Percentiles rank a stretch among this genome's conserved stretches.
Evolutionary conservation across 257 asterid genomes (phyloP).

Genomic region (Nicotiana noctiflora): DNA sequence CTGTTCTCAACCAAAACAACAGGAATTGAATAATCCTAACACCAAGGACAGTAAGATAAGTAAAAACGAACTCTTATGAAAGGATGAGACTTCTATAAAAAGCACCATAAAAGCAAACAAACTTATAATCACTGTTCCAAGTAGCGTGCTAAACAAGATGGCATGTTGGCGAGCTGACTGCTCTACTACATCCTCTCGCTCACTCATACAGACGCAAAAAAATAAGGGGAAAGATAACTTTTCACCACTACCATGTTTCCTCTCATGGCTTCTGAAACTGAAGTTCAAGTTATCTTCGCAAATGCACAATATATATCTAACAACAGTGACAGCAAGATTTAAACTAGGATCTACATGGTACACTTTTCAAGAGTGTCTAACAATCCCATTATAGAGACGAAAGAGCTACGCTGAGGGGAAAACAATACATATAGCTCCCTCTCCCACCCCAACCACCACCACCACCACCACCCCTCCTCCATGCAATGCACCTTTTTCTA

Average conservation of each 20-base stretch:
- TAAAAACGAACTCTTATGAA: not conserved
- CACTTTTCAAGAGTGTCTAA: not conserved
- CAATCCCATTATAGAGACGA: not conserved
- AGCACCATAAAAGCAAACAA: not conserved
- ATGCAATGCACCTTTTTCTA: too few relatives aligned
- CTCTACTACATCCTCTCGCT: not conserved
- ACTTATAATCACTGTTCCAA: not conserved
- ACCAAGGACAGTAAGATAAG: not conserved
- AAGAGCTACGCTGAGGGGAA: not conserved
- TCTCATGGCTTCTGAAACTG: not conserved
- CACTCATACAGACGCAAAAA: not conserved
- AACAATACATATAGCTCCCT: not conserved
- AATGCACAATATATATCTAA: not conserved
- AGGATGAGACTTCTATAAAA: not conserved
- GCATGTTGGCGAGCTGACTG: conserved; percentile 3
- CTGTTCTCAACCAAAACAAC: conserved; percentile 95
- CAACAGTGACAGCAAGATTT: not conserved
- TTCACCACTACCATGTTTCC: not conserved
- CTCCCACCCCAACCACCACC: too few relatives aligned
- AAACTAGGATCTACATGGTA: not conserved
- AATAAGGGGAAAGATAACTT: not conserved
- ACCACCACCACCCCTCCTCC: too few relatives aligned
- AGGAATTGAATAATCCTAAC: conserved; percentile 52
- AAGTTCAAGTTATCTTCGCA: not conserved
- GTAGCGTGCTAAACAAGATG: not conserved